Evolutionary conservation across 345 rosid genomes (phyloP).

Genomic region (Lumnitzera littorea): DNA sequence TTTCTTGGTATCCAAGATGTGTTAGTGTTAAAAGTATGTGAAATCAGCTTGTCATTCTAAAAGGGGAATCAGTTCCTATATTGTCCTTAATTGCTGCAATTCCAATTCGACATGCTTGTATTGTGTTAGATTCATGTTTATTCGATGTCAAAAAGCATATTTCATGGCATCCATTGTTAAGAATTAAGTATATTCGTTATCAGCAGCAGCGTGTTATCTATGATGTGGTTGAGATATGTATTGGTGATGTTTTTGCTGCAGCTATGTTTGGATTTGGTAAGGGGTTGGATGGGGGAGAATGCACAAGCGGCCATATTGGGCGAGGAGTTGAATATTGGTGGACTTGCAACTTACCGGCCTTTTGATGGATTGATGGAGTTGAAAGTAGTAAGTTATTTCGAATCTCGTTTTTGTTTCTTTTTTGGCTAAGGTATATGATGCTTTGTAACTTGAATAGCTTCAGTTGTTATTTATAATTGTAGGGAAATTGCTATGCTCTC

Average conservation of each 20-base stretch:
- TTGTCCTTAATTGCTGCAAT: too few species aligned
- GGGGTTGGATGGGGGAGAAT: conserved; percentile 55
- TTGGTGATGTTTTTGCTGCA: conserved; percentile 10
- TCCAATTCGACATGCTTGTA: too few species aligned
- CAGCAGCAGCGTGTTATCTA: not conserved
- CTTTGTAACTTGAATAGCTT: too few species aligned
- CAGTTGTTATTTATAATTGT: too few species aligned
- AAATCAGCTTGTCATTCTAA: too few species aligned
- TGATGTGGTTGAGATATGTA: not conserved
- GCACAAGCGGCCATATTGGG: conserved; percentile 40
- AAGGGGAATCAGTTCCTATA: too few species aligned
- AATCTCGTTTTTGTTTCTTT: conserved; percentile 6
- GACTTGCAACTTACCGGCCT: conserved; percentile 68
- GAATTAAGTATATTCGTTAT: not conserved
- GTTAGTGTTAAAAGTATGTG: too few species aligned
- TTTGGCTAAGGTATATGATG: not conserved
- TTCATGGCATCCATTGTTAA: too few species aligned
- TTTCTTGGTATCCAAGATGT: too few species aligned
- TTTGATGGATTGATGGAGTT: conserved; percentile 63
- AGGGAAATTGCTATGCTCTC: too few species aligned
- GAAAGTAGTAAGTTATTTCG: conserved; percentile 49
- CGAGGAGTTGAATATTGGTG: conserved; percentile 34
- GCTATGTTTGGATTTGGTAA: conserved; percentile 51
- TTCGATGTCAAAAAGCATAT: too few species aligned
- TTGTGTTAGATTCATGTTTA: too few species aligned